Evolutionary conservation across 257 asterid species (phyloP).

Genomic region (Cruciata laevipes): DNA sequence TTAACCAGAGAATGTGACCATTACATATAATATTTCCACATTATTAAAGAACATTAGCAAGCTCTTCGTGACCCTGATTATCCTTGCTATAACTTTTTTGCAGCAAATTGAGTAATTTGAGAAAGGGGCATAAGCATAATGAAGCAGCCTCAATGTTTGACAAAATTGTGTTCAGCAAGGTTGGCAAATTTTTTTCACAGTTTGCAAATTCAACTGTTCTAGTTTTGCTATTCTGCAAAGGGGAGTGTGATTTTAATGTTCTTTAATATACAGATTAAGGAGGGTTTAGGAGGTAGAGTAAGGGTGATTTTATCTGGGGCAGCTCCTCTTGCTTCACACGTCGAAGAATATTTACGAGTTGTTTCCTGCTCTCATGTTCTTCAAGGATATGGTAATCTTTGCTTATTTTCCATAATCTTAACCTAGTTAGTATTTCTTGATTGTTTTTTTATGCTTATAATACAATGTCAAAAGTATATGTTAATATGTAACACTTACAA

Average conservation of each 20-base stretch:
- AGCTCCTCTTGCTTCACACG: slow-evolving; percentile 95
- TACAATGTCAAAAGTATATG: background rate
- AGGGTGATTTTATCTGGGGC: slow-evolving; percentile 92
- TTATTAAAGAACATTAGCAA: background rate
- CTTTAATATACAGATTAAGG: slow-evolving; percentile 49
- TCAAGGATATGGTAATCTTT: slow-evolving; percentile 85
- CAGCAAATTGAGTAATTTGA: slow-evolving; percentile 74
- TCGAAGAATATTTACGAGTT: slow-evolving; percentile 81
- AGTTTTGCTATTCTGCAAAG: background rate
- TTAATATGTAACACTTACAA: background rate
- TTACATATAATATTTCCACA: background rate
- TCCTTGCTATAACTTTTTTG: slow-evolving; percentile 13
- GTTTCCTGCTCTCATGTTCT: slow-evolving; percentile 76
- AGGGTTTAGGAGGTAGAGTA: slow-evolving; percentile 89
- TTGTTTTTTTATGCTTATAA: background rate
- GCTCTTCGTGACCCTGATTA: background rate
- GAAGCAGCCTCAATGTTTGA: slow-evolving; percentile 76
- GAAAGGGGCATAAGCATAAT: slow-evolving; percentile 51
- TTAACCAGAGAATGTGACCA: background rate
- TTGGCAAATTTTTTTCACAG: slow-evolving; percentile 23
- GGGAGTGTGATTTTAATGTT: background rate
- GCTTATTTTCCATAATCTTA: background rate
- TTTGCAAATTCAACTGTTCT: background rate
- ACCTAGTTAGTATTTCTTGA: background rate
- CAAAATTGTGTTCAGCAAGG: slow-evolving; percentile 87